Evolutionary conservation across 306 rosid genomes (phyloP).

Genomic region (Vicia faba): DNA sequence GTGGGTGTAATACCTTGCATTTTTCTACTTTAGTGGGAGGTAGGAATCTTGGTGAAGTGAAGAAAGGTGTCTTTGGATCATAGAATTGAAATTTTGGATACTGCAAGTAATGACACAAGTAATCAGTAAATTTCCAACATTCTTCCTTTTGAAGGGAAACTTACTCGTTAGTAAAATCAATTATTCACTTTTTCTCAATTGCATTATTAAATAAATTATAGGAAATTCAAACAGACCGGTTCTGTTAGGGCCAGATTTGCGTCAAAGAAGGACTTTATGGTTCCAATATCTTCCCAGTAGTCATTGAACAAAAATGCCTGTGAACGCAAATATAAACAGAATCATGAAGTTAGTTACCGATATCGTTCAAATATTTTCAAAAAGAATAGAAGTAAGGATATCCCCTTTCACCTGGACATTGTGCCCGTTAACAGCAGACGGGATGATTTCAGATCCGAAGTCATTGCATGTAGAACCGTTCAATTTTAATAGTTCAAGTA

Average conservation of each 20-base stretch:
- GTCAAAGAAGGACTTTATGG: constrained; percentile 85
- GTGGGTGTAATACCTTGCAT: constrained; percentile 75
- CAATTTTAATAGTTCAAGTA: constrained; percentile 68
- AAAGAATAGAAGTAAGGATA: constrained; percentile 4
- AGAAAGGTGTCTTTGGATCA: constrained; percentile 96
- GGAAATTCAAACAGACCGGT: constrained; percentile 52
- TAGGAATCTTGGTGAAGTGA: constrained; percentile 91
- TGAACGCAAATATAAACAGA: constrained; percentile 33
- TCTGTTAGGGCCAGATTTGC: constrained; percentile 94
- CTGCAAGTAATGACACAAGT: constrained; percentile 46
- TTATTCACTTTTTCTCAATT: not conserved
- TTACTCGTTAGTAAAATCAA: constrained; percentile 1
- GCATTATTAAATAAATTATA: constrained; percentile 5
- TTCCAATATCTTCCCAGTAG: constrained; percentile 99
- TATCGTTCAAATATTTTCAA: constrained; percentile 5
- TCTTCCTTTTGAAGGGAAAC: constrained; percentile 10
- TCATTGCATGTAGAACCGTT: constrained; percentile 75
- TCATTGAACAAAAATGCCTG: constrained; percentile 95
- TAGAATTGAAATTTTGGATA: constrained; percentile 82
- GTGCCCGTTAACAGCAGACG: constrained; percentile 81
- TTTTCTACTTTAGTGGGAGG: constrained; percentile 97
- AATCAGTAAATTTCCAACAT: constrained; percentile 36
- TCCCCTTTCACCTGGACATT: constrained; percentile 77
- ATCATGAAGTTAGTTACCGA: constrained; percentile 4
- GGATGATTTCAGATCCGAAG: constrained; percentile 95